phyloP scores from a whole-genome alignment of 179 eudicot genomes.

The Drosera spatulata region DNA sequence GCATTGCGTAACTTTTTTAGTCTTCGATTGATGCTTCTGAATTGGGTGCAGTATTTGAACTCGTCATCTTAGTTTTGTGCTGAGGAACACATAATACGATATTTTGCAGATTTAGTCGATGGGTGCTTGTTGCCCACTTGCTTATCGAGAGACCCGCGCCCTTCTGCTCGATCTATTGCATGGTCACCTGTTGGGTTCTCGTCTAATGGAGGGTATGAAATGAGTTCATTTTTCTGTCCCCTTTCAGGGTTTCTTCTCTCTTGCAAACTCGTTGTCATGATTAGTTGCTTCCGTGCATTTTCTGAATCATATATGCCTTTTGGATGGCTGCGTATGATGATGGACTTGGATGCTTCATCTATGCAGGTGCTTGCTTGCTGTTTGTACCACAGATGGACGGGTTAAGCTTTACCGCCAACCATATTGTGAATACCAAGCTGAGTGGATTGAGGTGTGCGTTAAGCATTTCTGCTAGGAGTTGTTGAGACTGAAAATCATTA shows the following conservation, averaged over 20 bases:
- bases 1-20: neutral
- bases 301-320: neutral
- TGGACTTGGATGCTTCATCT: neutral
- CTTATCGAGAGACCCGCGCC: constrained; percentile 55
- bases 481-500: neutral
- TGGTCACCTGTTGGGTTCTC: constrained; percentile 87
- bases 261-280: neutral
- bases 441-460: constrained; percentile 79
- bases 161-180: constrained; percentile 72
- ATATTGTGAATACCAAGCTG: constrained; percentile 63
- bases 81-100: neutral
- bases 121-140: constrained; percentile 54
- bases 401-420: constrained; percentile 81
- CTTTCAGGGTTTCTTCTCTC: neutral
- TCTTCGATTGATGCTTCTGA: neutral
- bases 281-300: neutral
- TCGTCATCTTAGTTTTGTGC: neutral
- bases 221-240: neutral
- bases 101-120: constrained; percentile 44
- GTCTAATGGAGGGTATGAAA: constrained; percentile 55
- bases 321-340: neutral
- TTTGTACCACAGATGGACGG: constrained; percentile 68
- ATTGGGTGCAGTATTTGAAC: neutral
- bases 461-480: neutral
- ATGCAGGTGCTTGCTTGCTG: constrained; percentile 81